Percentiles rank a stretch among this genome's conserved stretches.
phyloP scores from a whole-genome alignment of 192 early-diverging fungal species.

The Backusella liffmaniae region DNA sequence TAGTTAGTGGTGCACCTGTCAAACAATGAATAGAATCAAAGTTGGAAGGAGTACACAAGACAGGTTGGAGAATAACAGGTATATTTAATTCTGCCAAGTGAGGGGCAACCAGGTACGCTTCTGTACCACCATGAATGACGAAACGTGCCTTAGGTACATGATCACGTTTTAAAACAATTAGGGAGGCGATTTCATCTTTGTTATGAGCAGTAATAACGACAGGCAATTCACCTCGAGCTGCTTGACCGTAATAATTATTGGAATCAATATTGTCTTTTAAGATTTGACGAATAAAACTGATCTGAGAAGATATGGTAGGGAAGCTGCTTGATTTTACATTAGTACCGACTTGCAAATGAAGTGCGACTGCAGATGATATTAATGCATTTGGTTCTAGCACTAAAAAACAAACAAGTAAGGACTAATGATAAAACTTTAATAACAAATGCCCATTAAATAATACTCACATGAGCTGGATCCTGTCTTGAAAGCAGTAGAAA shows the following conservation, averaged over 20 bases:
- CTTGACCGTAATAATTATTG: conserved; percentile 39
- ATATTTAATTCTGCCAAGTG: conserved; percentile 54
- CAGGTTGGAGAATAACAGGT: conserved; percentile 62
- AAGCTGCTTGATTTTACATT: conserved; percentile 37
- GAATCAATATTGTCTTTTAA: conserved; percentile 34
- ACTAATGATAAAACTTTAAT: background rate
- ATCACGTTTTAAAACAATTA: conserved; percentile 57
- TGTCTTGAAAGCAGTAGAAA: conserved; percentile 66
- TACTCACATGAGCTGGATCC: conserved; percentile 52
- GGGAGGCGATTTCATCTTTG: conserved; percentile 64
- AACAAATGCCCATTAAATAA: conserved; percentile 2
- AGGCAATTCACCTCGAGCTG: conserved; percentile 51
- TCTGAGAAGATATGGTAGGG: conserved; percentile 55
- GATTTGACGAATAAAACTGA: conserved; percentile 43
- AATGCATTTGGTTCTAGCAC: conserved; percentile 41
- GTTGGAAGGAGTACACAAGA: conserved; percentile 59
- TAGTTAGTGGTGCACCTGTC: conserved; percentile 50
- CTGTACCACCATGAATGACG: conserved; percentile 60
- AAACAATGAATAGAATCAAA: conserved; percentile 67
- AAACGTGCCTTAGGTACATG: conserved; percentile 44
- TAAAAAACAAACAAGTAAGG: background rate
- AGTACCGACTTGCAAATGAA: conserved; percentile 61
- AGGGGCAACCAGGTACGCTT: conserved; percentile 64
- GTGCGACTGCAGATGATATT: conserved; percentile 50
- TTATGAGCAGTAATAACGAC: conserved; percentile 45